A percentile compares a stretch with the other conserved stretches of the same genome.
Conservation (phyloP, 1,139 yeast species). For the Candida neerlandica region DNA sequence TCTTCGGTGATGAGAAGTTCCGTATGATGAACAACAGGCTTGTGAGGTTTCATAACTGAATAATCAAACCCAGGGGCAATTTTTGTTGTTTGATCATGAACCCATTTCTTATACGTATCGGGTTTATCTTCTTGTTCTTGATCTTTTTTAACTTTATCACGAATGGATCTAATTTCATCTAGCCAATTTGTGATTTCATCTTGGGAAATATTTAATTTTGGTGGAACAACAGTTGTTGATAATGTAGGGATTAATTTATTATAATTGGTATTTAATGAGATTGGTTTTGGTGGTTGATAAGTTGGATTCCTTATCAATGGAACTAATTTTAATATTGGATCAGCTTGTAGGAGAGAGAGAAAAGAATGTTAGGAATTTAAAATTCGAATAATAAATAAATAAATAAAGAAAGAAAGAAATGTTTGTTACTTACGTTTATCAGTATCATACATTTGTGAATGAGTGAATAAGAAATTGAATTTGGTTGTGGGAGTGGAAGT, state of each 20-base stretch:
- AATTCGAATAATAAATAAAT: not conserved
- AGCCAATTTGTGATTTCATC: slow-evolving; percentile 35
- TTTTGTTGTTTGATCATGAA: slow-evolving; percentile 32
- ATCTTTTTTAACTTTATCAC: slow-evolving; percentile 14
- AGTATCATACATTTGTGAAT: slow-evolving; percentile 21
- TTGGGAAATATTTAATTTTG: slow-evolving; percentile 34
- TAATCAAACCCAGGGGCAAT: slow-evolving; percentile 49
- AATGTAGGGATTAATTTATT: slow-evolving; percentile 42
- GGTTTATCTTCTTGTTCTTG: slow-evolving; percentile 17
- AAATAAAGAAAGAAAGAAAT: not conserved
- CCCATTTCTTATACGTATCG: slow-evolving; percentile 34
- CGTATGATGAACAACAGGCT: slow-evolving; percentile 7
- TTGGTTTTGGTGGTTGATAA: slow-evolving; percentile 59
- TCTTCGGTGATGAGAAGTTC: slow-evolving; percentile 4
- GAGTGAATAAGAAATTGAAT: not conserved
- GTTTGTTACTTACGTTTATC: slow-evolving; percentile 22
- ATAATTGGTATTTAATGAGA: slow-evolving; percentile 56
- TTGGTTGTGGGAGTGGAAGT: too few relatives aligned
- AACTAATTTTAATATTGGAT: slow-evolving; percentile 53
- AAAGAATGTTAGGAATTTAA: not conserved
- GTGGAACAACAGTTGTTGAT: slow-evolving; percentile 39
- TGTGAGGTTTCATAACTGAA: slow-evolving; percentile 38
- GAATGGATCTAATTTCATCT: slow-evolving; percentile 25
- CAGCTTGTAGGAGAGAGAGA: slow-evolving; percentile 37
- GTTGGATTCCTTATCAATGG: slow-evolving; percentile 61